phyloP scores from a whole-genome alignment of 495 filamentous ascomycete genomes.

The Tuber indicum region DNA sequence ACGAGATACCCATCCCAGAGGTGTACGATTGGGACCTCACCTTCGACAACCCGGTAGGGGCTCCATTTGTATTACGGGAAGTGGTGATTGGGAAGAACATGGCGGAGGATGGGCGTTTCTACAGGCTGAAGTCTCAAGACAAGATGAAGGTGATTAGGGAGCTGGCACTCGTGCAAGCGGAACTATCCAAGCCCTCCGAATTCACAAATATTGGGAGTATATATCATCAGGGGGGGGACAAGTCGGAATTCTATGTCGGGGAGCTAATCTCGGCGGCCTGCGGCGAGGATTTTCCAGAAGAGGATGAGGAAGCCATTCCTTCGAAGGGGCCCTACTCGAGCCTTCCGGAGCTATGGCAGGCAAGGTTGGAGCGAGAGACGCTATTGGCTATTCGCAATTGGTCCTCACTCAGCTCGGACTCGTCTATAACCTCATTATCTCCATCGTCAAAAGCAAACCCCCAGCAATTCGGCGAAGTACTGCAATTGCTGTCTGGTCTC shows the following conservation, averaged over 20 bases:
- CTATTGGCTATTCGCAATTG: conserved; percentile 37
- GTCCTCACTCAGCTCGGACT: conserved; percentile 37
- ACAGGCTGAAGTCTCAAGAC: conserved; percentile 26
- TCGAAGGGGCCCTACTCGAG: conserved; percentile 36
- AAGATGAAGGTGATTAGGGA: conserved; percentile 41
- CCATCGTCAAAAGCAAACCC: conserved; percentile 37
- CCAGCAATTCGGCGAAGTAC: conserved; percentile 38
- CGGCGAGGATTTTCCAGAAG: conserved; percentile 22
- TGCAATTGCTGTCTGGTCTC: conserved; percentile 35
- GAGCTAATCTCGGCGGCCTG: conserved; percentile 37
- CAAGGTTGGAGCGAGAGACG: conserved; percentile 37
- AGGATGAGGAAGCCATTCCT: conserved; percentile 17
- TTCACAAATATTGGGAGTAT: conserved; percentile 40
- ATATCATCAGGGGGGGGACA: conserved; percentile 28
- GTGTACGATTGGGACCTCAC: conserved; percentile 39
- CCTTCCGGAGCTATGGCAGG: conserved; percentile 38
- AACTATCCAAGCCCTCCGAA: conserved; percentile 40
- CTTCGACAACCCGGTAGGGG: conserved; percentile 40
- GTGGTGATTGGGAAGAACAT: conserved; percentile 40
- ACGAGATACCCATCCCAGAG: conserved; percentile 38
- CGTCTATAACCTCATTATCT: conserved; percentile 31
- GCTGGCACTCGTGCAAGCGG: conserved; percentile 38
- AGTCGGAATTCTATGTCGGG: conserved; percentile 35
- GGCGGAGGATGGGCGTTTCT: conserved; percentile 39
- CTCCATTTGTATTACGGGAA: conserved; percentile 40